Evolutionary conservation across 495 filamentous ascomycete genomes (phyloP), one percentile per base, ranked within the genome.

Genomic region (Penicillium flavigenum): DNA sequence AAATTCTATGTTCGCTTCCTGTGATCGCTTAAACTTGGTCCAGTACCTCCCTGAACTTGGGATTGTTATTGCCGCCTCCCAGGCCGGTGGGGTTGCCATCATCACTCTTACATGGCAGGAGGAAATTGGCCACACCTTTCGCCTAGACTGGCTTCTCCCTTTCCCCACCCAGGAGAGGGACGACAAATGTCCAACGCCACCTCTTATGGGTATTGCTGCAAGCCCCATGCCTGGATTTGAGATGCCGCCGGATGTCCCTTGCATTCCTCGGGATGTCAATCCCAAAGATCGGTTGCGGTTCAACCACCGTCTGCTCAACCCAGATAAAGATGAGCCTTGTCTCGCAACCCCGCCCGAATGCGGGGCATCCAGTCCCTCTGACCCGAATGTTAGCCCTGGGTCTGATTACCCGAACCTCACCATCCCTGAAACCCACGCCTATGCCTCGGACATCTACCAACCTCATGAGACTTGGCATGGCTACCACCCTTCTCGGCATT

Each of bases 31-130:
- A 26, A 90, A 88, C 72, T 88, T 93, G 83, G 72, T 87, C 6
- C 73, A 84, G 24, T 83, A 89, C 53, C 83, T 97, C 26, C 89
- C 89, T 0, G 88, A 94, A 56, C 78, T 95, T 17, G 88, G 84
- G 6, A 75, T 97, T 29, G 82, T 96, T 4, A 73, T 92, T 9
- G 80, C 86, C 0, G 92, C 83, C 7, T 87, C 86, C 5, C 83
- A 89, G 45, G 82, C 79, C 50, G 94, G 94, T 16, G 83, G 88
- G 10, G 90, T 87, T 10, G 88, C 83, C 1, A 73, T 98, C 3
- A 73, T 96, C 36, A 83, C 87, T 1, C 75, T 93, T 27, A 93
- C 89, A 3, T 68, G 77, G 58, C 66, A 72, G 39, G 54, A 73
- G 38, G 53, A 64, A 2, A 66, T 66, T 5, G 72, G 73, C 2